Evolutionary conservation across 2,329 filamentous ascomycete genomes (phyloP).

Genomic region (Leptoxyphium fumago): DNA sequence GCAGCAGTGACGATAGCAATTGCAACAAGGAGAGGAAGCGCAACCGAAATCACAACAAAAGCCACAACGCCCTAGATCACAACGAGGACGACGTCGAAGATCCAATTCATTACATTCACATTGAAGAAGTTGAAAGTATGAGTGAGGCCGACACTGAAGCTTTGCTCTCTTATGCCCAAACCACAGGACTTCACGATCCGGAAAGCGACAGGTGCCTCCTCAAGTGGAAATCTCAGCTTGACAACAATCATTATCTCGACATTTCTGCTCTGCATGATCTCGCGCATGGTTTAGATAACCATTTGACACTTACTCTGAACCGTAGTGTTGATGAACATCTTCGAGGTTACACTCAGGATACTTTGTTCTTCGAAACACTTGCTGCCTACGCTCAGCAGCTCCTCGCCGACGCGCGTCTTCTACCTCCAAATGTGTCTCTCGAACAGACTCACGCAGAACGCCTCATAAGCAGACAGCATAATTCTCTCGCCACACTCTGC

Average conservation of each 20-base stretch:
- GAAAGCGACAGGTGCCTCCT: not conserved
- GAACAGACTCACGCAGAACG: not conserved
- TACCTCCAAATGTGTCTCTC: not conserved
- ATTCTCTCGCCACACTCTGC: slow-evolving; percentile 6
- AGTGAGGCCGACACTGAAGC: not conserved
- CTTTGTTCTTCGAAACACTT: not conserved
- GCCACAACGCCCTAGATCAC: too few species aligned
- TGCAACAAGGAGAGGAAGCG: not conserved
- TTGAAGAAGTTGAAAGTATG: slow-evolving; percentile 21
- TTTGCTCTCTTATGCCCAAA: not conserved
- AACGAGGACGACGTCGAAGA: too few species aligned
- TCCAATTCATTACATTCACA: not conserved
- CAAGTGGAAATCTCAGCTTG: not conserved
- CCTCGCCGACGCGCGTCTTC: not conserved
- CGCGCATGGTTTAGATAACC: not conserved
- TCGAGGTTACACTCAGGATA: not conserved
- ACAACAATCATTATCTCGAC: not conserved
- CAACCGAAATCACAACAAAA: too few species aligned
- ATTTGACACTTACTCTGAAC: not conserved
- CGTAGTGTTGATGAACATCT: not conserved
- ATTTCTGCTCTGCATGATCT: not conserved
- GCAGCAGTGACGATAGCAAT: not conserved
- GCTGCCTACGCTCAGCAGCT: not conserved
- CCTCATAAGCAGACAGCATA: not conserved
- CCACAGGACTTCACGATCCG: not conserved